phyloP scores from a whole-genome alignment of 192 early-diverging fungal genomes.

The Coemansia sp. region DNA sequence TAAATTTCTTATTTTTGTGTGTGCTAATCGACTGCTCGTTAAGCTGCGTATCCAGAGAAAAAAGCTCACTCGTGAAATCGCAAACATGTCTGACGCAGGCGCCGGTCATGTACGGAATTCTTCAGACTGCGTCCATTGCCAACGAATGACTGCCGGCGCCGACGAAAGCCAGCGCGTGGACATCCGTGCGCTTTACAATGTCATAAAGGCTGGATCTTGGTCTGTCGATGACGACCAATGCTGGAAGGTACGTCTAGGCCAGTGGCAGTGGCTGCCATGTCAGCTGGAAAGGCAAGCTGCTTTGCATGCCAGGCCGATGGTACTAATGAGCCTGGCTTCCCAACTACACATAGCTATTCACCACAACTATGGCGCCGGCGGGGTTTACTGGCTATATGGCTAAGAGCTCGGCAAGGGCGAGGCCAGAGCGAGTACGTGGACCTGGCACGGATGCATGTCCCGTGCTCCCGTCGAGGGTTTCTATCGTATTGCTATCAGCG shows the following conservation, averaged over 20 bases:
- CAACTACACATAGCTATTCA: neutral
- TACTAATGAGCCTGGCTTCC: neutral
- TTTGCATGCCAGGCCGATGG: neutral
- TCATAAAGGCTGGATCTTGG: constrained; percentile 13
- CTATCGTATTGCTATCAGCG: constrained; percentile 2
- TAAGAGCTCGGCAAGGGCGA: neutral
- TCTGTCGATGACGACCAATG: constrained; percentile 14
- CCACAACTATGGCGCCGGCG: neutral
- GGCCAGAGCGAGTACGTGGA: neutral
- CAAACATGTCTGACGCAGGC: constrained; percentile 9
- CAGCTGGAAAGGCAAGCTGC: neutral
- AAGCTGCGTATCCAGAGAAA: neutral
- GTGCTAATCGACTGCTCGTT: neutral
- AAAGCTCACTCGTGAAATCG: neutral
- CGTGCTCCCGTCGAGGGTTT: constrained; percentile 12
- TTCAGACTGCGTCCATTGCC: constrained; percentile 37
- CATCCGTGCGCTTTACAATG: constrained; percentile 11
- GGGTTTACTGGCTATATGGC: neutral
- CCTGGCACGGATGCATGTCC: neutral
- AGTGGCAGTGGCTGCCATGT: neutral
- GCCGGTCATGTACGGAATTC: neutral
- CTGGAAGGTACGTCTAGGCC: constrained; percentile 29
- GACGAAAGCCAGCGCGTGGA: constrained; percentile 7
- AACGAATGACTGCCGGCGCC: constrained; percentile 14
- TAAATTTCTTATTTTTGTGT: neutral